Percentiles rank a stretch among this genome's conserved stretches.
Evolutionary conservation across 2,329 filamentous ascomycete genomes (phyloP).

Genomic region (Aspergillus sp.): DNA sequence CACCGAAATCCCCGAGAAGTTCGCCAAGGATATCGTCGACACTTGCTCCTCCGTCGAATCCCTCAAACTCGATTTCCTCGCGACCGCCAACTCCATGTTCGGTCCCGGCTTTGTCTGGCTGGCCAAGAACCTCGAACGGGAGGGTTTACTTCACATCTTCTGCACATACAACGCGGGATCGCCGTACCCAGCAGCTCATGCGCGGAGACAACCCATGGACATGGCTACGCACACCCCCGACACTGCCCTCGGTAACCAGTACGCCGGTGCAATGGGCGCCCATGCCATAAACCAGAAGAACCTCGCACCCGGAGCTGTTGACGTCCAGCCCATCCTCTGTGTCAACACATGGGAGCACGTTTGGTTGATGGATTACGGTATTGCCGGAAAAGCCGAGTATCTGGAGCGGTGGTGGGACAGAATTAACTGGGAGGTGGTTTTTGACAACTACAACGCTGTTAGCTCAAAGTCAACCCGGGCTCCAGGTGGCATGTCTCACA

Average conservation of each 20-base stretch:
- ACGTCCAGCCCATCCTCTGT: constrained; percentile 77
- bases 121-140: constrained; percentile 57
- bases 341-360: constrained; percentile 97
- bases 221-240: constrained; percentile 44
- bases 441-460: constrained; percentile 43
- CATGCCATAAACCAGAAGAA: constrained; percentile 35
- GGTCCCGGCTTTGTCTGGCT: constrained; percentile 98
- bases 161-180: constrained; percentile 89
- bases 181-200: constrained; percentile 82
- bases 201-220: constrained; percentile 62
- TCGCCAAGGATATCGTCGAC: constrained; percentile 61
- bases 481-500: constrained; percentile 21
- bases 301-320: constrained; percentile 41
- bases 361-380: constrained; percentile 80
- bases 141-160: constrained; percentile 64
- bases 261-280: constrained; percentile 36
- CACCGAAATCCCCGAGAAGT: constrained; percentile 55
- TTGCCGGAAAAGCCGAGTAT: constrained; percentile 72
- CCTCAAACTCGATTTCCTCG: constrained; percentile 74
- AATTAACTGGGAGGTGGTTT: constrained; percentile 81
- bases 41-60: constrained; percentile 83
- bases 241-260: constrained; percentile 35
- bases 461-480: constrained; percentile 24
- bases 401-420: constrained; percentile 81
- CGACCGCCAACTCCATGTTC: constrained; percentile 87